phyloP scores from a whole-genome alignment of 2,329 filamentous ascomycete species.

The Plenodomus lindquistii region DNA sequence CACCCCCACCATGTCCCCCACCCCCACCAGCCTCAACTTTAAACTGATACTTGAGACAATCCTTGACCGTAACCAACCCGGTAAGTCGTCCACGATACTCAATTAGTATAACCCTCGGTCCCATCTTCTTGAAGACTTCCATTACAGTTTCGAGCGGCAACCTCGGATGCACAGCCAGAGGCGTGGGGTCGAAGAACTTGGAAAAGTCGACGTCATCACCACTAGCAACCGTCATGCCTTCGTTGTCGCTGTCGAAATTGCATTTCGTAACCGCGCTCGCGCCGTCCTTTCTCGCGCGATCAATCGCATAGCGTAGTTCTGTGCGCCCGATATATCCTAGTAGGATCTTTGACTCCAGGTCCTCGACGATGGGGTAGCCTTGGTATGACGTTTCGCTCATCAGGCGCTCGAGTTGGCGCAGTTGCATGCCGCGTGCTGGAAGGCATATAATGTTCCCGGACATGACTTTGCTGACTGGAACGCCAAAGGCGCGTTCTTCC shows the following conservation, averaged over 20 bases:
- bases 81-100: constrained; percentile 84
- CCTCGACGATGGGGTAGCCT: constrained; percentile 89
- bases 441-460: constrained; percentile 74
- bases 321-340: constrained; percentile 92
- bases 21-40: constrained; percentile 88
- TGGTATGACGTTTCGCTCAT: constrained; percentile 81
- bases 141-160: constrained; percentile 95
- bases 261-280: background rate
- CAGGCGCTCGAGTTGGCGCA: constrained; percentile 77
- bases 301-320: constrained; percentile 87
- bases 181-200: constrained; percentile 85
- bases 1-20: constrained; percentile 39
- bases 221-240: constrained; percentile 20
- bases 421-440: constrained; percentile 71
- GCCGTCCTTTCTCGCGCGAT: constrained; percentile 70
- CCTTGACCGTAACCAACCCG: constrained; percentile 92
- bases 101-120: constrained; percentile 87
- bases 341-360: constrained; percentile 69
- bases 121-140: constrained; percentile 98
- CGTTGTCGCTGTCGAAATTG: background rate
- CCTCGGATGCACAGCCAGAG: constrained; percentile 86
- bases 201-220: constrained; percentile 69
- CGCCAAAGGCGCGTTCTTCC: constrained; percentile 94
- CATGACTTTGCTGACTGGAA: constrained; percentile 91
- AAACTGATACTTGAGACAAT: constrained; percentile 97